These are phyloP conservation scores for Trichoderma semiorbis DNA, from an alignment of 2,329 filamentous ascomycete species.

Conservation along the genomic window DNA sequence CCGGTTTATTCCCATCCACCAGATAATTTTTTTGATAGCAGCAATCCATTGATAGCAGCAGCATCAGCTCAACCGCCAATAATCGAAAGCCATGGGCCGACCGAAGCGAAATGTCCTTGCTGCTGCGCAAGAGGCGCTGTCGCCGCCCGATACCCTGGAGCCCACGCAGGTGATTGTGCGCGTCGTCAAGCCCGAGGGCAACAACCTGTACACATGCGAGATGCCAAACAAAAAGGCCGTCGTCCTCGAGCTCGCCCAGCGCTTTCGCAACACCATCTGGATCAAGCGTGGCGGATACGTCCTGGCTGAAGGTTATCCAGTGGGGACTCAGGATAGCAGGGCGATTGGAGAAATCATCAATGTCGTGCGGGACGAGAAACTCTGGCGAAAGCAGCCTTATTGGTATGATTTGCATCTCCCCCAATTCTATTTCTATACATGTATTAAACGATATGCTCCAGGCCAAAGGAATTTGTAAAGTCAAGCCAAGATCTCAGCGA, in stretches of 20 bases:
- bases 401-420: conserved; percentile 58
- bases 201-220: conserved; percentile 80
- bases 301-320: conserved; percentile 66
- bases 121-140: conserved; percentile 67
- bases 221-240: conserved; percentile 63
- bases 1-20: conserved; percentile 10
- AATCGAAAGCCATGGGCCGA: conserved; percentile 32
- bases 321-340: conserved; percentile 69
- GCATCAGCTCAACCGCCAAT: background rate
- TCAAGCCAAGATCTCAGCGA: conserved; percentile 58
- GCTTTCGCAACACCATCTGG: conserved; percentile 91
- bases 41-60: background rate
- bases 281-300: conserved; percentile 87
- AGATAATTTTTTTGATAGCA: background rate
- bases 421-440: background rate
- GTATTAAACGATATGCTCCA: conserved; percentile 33
- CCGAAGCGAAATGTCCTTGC: conserved; percentile 71
- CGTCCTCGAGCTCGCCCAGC: conserved; percentile 76
- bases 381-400: conserved; percentile 83
- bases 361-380: conserved; percentile 84
- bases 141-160: conserved; percentile 56
- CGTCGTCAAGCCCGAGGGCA: conserved; percentile 78
- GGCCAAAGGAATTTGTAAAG: conserved; percentile 78
- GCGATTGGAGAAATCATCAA: conserved; percentile 88
- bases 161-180: conserved; percentile 67